Percentiles rank a stretch among this genome's conserved stretches.
These are phyloP conservation scores for Coleophoma crateriformis DNA, from an alignment of 2,329 filamentous ascomycete genomes.

Conservation along the genomic window DNA sequence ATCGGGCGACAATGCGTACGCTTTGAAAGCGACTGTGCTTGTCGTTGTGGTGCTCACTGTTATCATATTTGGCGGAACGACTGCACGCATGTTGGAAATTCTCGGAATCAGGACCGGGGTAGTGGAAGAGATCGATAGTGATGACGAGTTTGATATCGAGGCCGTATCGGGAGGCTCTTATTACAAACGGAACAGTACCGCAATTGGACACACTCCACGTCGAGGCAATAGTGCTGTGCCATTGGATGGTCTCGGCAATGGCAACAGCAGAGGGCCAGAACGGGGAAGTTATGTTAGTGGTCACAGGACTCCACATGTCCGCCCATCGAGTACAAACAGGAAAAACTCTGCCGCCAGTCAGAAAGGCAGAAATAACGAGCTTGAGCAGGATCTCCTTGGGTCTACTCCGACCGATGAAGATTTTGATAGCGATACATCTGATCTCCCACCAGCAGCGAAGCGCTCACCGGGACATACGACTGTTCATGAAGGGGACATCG, in stretches of 20 bases:
- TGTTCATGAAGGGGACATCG: constrained; percentile 6
- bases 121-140: constrained; percentile 93
- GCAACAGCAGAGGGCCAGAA: constrained; percentile 32
- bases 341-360: constrained; percentile 38
- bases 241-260: constrained; percentile 52
- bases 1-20: constrained; percentile 73
- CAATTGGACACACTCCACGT: constrained; percentile 72
- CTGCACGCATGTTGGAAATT: constrained; percentile 95
- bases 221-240: constrained; percentile 43
- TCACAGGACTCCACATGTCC: constrained; percentile 20
- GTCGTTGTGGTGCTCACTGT: constrained; percentile 96
- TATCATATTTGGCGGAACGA: constrained; percentile 98
- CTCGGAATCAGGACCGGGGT: constrained; percentile 94
- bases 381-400: constrained; percentile 52
- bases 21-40: constrained; percentile 88
- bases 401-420: constrained; percentile 45
- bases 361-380: constrained; percentile 35
- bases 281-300: constrained; percentile 31
- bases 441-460: constrained; percentile 56
- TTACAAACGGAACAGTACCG: constrained; percentile 69
- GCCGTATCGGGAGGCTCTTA: constrained; percentile 40
- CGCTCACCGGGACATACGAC: constrained; percentile 15
- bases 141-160: constrained; percentile 96
- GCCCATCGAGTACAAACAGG: constrained; percentile 43
- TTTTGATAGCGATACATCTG: constrained; percentile 61